Conservation (phyloP, 768 basidiomycete genomes). For the Boletus patriciae region DNA sequence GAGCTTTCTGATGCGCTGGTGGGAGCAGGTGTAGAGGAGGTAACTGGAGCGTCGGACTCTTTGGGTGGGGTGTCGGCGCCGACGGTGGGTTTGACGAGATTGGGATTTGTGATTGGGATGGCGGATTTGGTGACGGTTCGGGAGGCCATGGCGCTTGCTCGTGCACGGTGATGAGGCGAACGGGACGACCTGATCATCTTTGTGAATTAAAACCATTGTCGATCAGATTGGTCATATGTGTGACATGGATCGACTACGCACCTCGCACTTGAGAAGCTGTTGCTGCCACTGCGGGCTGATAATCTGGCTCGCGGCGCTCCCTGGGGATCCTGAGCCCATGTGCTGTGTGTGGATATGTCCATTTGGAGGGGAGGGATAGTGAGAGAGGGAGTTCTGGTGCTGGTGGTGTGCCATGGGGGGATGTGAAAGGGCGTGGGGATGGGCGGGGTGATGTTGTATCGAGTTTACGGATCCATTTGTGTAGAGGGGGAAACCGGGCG, state of each 20-base stretch:
- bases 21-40: slow-evolving; percentile 33
- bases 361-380: slow-evolving; percentile 78
- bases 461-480: slow-evolving; percentile 63
- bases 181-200: slow-evolving; percentile 84
- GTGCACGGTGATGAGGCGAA: slow-evolving; percentile 90
- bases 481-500: slow-evolving; percentile 76
- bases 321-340: slow-evolving; percentile 59
- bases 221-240: slow-evolving; percentile 21
- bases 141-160: slow-evolving; percentile 92
- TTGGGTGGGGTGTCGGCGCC: slow-evolving; percentile 26
- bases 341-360: slow-evolving; percentile 61
- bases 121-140: slow-evolving; percentile 84
- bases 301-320: slow-evolving; percentile 53
- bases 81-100: slow-evolving; percentile 52
- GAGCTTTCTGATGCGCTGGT: slow-evolving; percentile 36
- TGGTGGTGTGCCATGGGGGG: slow-evolving; percentile 66
- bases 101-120: slow-evolving; percentile 91
- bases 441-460: slow-evolving; percentile 62
- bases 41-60: slow-evolving; percentile 31
- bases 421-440: slow-evolving; percentile 48
- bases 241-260: slow-evolving; percentile 44
- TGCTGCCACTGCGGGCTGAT: slow-evolving; percentile 90
- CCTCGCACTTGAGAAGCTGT: slow-evolving; percentile 90
- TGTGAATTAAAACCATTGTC: slow-evolving; percentile 14
- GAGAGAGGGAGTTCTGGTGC: slow-evolving; percentile 77